Evolutionary conservation across 2,329 filamentous ascomycete genomes (phyloP).

Genomic region (Zarea fungicola): DNA sequence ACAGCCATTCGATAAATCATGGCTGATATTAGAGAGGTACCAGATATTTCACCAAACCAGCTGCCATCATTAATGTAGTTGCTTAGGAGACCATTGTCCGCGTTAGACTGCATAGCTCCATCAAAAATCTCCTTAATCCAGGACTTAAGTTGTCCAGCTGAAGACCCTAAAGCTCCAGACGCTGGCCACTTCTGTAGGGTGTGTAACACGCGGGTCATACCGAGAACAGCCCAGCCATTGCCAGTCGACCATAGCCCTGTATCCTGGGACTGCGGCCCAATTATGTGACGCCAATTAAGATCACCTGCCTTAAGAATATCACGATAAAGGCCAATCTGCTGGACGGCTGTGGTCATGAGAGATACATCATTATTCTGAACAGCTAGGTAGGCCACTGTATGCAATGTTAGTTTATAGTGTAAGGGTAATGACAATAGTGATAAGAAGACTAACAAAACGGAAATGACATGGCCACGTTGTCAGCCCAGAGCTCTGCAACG

Average conservation of each 20-base stretch:
- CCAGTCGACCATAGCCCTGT: constrained; percentile 16
- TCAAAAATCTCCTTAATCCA: constrained; percentile 17
- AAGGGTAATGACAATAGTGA: background rate
- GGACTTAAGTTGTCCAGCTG: constrained; percentile 7
- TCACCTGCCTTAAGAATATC: constrained; percentile 10
- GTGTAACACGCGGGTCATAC: constrained; percentile 15
- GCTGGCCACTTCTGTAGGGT: constrained; percentile 15
- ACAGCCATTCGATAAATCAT: constrained; percentile 15
- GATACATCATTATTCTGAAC: constrained; percentile 11
- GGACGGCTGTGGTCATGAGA: constrained; percentile 9
- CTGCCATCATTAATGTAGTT: constrained; percentile 14
- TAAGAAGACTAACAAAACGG: constrained; percentile 16
- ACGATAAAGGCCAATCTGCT: constrained; percentile 14
- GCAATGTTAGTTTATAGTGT: background rate
- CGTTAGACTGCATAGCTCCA: constrained; percentile 9
- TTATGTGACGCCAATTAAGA: constrained; percentile 17
- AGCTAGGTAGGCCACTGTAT: background rate
- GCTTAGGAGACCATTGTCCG: constrained; percentile 10
- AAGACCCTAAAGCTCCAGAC: background rate
- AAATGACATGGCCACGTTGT: constrained; percentile 17
- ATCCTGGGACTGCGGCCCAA: constrained; percentile 15
- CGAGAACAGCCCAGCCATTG: constrained; percentile 15
- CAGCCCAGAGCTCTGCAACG: constrained; percentile 15
- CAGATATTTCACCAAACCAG: constrained; percentile 16
- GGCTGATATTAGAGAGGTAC: constrained; percentile 13